Percentiles rank a stretch among this genome's conserved stretches.
phyloP scores from a whole-genome alignment of 2,329 filamentous ascomycete species.

The Cercospora nicotianae region DNA sequence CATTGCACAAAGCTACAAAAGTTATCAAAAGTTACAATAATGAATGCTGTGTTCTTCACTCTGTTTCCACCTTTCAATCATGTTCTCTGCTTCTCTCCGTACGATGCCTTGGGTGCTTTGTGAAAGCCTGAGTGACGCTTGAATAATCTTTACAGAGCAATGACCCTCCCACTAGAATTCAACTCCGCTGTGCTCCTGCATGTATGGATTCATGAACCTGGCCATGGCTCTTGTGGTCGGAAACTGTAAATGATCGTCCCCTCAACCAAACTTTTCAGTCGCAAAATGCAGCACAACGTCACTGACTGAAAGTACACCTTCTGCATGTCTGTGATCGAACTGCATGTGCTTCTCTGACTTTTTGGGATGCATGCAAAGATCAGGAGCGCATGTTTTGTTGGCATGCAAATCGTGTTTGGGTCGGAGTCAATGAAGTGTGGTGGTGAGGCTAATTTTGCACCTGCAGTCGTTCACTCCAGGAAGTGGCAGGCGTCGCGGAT shows the following conservation, averaged over 20 bases:
- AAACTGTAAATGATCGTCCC: not conserved
- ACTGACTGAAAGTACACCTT: not conserved
- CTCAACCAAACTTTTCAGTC: not conserved
- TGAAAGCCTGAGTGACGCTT: not conserved
- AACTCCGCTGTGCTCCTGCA: not conserved
- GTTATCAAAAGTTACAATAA: not conserved
- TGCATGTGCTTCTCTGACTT: not conserved
- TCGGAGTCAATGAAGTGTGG: not conserved
- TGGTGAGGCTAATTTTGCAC: not conserved
- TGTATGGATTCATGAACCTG: not conserved
- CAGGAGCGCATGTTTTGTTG: not conserved
- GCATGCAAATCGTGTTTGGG: not conserved
- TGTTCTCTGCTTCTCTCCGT: not conserved
- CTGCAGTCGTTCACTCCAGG: not conserved
- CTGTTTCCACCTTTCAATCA: not conserved
- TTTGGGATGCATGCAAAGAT: not conserved
- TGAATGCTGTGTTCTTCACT: not conserved
- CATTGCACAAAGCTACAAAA: not conserved
- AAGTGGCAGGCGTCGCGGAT: not conserved
- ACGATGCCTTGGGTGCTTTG: too few relatives aligned
- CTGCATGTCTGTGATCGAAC: not conserved
- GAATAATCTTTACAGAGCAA: not conserved
- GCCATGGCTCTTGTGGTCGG: not conserved
- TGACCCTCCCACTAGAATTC: not conserved
- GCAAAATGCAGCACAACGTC: not conserved